phyloP scores from a whole-genome alignment of 257 asterid species.

The Haberlea rhodopensis region DNA sequence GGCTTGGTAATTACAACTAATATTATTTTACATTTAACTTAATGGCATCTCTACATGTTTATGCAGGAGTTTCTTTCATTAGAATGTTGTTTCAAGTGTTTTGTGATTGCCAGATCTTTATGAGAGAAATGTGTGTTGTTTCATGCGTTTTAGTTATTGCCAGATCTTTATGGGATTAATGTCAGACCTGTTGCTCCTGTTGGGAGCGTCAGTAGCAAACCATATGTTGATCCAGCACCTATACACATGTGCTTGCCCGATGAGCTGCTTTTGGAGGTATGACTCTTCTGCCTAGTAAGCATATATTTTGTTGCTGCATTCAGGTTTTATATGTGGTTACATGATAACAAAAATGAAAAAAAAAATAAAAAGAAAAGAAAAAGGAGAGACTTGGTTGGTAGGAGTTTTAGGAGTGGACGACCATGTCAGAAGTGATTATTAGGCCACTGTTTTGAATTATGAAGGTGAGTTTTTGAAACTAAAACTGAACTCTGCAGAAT shows the following conservation, averaged over 20 bases:
- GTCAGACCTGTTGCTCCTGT: slow-evolving; percentile 85
- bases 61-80: not conserved
- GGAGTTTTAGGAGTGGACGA: not conserved
- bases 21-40: not conserved
- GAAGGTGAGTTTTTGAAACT: not conserved
- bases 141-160: slow-evolving; percentile 9
- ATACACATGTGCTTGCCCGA: slow-evolving; percentile 81
- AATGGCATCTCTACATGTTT: not conserved
- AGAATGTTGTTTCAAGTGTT: not conserved
- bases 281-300: slow-evolving; percentile 5
- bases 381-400: not conserved
- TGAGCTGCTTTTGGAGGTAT: slow-evolving; percentile 87
- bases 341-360: not conserved
- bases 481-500: not conserved
- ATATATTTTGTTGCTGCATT: not conserved
- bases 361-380: not conserved
- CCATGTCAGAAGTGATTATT: not conserved
- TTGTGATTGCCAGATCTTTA: not conserved
- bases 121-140: slow-evolving; percentile 8
- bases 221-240: slow-evolving; percentile 58
- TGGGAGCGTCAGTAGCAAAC: slow-evolving; percentile 60
- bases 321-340: not conserved
- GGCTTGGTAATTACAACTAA: slow-evolving; percentile 66
- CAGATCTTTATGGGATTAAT: slow-evolving; percentile 91
- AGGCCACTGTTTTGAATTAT: not conserved